phyloP scores from a whole-genome alignment of 2,329 filamentous ascomycete genomes.

The Plectosphaerella sp. region DNA sequence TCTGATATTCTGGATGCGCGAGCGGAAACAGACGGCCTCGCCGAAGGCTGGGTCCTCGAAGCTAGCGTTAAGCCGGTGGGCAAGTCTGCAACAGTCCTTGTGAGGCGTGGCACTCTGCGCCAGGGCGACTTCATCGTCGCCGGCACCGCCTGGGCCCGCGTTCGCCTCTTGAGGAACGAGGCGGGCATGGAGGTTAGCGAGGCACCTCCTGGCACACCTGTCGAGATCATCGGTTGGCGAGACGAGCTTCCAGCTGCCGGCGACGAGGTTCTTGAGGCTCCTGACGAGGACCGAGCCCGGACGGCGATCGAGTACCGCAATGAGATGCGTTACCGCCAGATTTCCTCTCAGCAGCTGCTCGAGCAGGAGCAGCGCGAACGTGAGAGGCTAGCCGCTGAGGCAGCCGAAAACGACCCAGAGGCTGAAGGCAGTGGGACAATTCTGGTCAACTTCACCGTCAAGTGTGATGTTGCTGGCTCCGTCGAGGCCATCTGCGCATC shows the following conservation, averaged over 20 bases:
- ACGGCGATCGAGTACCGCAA: constrained; percentile 71
- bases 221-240: constrained; percentile 93
- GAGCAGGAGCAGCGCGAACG: constrained; percentile 62
- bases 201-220: constrained; percentile 81
- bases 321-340: constrained; percentile 65
- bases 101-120: constrained; percentile 80
- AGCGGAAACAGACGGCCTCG: constrained; percentile 69
- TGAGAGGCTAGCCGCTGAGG: constrained; percentile 37
- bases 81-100: constrained; percentile 81
- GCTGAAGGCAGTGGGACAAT: constrained; percentile 35
- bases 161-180: constrained; percentile 83
- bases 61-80: constrained; percentile 82
- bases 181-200: constrained; percentile 67
- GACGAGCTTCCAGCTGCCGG: constrained; percentile 77
- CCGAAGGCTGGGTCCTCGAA: constrained; percentile 93
- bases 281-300: constrained; percentile 73
- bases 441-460: constrained; percentile 77
- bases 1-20: constrained; percentile 89
- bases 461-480: constrained; percentile 89
- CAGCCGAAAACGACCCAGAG: constrained; percentile 26
- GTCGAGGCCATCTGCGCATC: constrained; percentile 84
- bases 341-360: constrained; percentile 79
- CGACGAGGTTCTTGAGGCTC: constrained; percentile 79
- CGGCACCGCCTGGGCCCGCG: constrained; percentile 79
- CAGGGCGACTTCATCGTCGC: constrained; percentile 81